These are phyloP conservation scores for Gaultheria prostrata DNA, from an alignment of 148 eudicot genomes.

Conservation along the genomic window DNA sequence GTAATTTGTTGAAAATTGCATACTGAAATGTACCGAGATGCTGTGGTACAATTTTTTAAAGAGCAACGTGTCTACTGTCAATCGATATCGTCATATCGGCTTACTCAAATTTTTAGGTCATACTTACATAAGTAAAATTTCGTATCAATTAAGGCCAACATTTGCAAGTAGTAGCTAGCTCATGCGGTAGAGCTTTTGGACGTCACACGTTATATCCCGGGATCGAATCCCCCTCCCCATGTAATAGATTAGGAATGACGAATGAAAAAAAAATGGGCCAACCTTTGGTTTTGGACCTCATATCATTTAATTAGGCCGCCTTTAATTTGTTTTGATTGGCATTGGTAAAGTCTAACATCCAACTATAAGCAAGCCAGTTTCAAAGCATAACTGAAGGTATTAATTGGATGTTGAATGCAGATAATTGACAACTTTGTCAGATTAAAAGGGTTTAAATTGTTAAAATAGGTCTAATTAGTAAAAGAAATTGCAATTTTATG, in stretches of 20 bases:
- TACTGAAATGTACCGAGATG: background rate
- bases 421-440: background rate
- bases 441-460: background rate
- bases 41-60: too few species aligned
- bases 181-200: too few species aligned
- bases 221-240: too few species aligned
- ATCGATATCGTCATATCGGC: background rate
- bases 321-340: background rate
- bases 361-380: too few species aligned
- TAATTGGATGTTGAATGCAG: background rate
- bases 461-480: background rate
- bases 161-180: too few species aligned
- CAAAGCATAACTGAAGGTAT: too few species aligned
- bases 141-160: too few species aligned
- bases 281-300: background rate
- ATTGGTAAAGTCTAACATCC: background rate
- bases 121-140: too few species aligned
- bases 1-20: background rate
- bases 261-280: too few species aligned
- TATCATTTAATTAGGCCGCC: background rate
- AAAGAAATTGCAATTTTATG: background rate
- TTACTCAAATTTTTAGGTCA: too few species aligned
- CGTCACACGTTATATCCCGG: too few species aligned
- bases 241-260: too few species aligned
- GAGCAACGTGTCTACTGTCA: background rate